Percentiles rank a stretch among this genome's conserved stretches.
Evolutionary conservation across 2,329 filamentous ascomycete species (phyloP).

Genomic region (Monosporascus sp.): DNA sequence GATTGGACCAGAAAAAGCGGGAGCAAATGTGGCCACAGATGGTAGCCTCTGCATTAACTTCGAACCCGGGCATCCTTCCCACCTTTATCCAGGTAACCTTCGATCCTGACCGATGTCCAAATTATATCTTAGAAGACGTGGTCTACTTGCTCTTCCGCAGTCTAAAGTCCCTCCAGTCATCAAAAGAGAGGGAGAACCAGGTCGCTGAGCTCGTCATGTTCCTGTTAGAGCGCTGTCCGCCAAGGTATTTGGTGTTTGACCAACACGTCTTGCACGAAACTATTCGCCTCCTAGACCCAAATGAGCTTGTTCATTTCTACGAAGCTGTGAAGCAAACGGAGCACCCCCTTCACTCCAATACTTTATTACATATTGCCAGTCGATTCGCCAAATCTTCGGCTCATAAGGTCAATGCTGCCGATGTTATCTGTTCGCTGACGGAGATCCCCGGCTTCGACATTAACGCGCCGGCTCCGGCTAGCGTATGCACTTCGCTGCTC

Average conservation of each 20-base stretch:
- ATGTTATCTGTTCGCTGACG: constrained; percentile 35
- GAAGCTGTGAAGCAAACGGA: constrained; percentile 13
- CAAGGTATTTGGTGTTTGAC: constrained; percentile 17
- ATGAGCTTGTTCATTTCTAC: constrained; percentile 11
- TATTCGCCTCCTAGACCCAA: constrained; percentile 3
- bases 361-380: constrained; percentile 41
- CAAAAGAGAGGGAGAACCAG: constrained; percentile 1
- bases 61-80: constrained; percentile 11
- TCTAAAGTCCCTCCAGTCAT: background rate
- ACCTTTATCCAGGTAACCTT: constrained; percentile 20
- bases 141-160: constrained; percentile 16
- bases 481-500: constrained; percentile 57
- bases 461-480: constrained; percentile 41
- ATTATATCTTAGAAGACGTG: constrained; percentile 24
- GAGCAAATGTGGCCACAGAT: constrained; percentile 20
- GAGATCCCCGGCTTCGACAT: constrained; percentile 33
- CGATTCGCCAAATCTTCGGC: constrained; percentile 34
- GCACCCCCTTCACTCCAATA: constrained; percentile 29
- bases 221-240: constrained; percentile 16
- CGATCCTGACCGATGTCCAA: constrained; percentile 21
- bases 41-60: constrained; percentile 14
- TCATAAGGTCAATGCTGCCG: constrained; percentile 37
- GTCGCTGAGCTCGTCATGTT: constrained; percentile 13
- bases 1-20: constrained; percentile 13
- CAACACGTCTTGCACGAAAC: constrained; percentile 16